phyloP scores from a whole-genome alignment of 352 stramenopile species.

The Aphanomyces euteiches region DNA sequence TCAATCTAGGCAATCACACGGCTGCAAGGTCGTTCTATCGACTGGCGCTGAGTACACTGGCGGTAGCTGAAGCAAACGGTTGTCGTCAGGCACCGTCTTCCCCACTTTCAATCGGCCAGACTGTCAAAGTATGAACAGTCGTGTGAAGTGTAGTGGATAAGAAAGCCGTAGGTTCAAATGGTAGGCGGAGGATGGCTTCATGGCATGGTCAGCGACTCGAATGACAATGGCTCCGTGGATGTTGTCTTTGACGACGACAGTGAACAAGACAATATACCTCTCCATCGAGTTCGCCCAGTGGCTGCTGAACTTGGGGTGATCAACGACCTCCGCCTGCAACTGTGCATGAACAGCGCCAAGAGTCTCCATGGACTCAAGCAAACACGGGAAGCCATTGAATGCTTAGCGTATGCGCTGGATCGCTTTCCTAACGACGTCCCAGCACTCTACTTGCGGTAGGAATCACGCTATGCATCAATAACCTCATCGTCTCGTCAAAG shows the following conservation, averaged over 20 bases:
- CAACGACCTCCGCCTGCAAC: slow-evolving; percentile 54
- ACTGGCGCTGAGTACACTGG: slow-evolving; percentile 14
- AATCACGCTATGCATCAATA: neutral
- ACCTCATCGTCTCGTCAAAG: neutral
- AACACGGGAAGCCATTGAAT: slow-evolving; percentile 53
- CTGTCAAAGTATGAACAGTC: slow-evolving; percentile 12
- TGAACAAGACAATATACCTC: slow-evolving; percentile 49
- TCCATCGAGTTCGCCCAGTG: slow-evolving; percentile 52
- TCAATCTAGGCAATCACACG: slow-evolving; percentile 19
- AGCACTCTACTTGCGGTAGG: slow-evolving; percentile 56
- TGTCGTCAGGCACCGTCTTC: neutral
- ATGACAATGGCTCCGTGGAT: slow-evolving; percentile 42
- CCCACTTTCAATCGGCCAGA: neutral
- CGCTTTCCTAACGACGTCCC: slow-evolving; percentile 44
- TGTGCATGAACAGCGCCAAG: slow-evolving; percentile 82
- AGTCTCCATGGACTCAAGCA: slow-evolving; percentile 52
- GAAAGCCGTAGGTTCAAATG: neutral
- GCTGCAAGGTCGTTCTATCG: slow-evolving; percentile 23
- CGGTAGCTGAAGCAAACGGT: slow-evolving; percentile 6
- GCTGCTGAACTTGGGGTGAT: slow-evolving; percentile 50
- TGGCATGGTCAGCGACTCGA: slow-evolving; percentile 66
- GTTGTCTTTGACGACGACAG: slow-evolving; percentile 57
- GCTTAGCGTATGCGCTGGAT: slow-evolving; percentile 51
- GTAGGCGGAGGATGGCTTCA: slow-evolving; percentile 35
- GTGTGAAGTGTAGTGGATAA: slow-evolving; percentile 8